A percentile compares a stretch with the other conserved stretches of the same genome.
Evolutionary conservation across 805 yeast genomes (phyloP).

Genomic region (Kodamaea fukazawae): DNA sequence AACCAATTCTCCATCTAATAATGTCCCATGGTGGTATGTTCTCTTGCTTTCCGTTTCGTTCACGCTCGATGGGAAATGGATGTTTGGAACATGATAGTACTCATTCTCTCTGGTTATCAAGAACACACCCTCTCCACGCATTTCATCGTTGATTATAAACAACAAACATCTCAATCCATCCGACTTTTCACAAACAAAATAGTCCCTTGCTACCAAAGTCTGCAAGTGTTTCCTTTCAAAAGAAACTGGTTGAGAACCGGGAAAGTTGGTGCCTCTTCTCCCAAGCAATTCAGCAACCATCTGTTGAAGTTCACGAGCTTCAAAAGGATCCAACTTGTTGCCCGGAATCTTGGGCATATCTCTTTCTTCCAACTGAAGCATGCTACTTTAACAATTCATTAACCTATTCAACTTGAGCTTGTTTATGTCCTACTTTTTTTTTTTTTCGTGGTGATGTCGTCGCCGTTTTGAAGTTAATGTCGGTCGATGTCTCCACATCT

Average conservation of each 20-base stretch:
- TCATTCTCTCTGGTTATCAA: conserved; percentile 87
- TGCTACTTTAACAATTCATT: conserved; percentile 11
- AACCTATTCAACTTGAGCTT: background rate
- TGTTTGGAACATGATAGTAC: conserved; percentile 73
- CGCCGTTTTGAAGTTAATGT: conserved; percentile 2
- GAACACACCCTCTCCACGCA: conserved; percentile 84
- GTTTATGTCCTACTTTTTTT: conserved; percentile 1
- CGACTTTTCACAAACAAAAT: conserved; percentile 91
- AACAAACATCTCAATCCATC: conserved; percentile 89
- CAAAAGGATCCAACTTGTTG: conserved; percentile 66
- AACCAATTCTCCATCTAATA: conserved; percentile 93
- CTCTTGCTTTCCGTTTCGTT: conserved; percentile 43
- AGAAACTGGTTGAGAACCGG: conserved; percentile 95
- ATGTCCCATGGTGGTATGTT: conserved; percentile 78
- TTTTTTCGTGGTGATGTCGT: conserved; percentile 2
- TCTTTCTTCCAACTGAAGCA: conserved; percentile 42
- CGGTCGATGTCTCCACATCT: background rate
- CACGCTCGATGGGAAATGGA: conserved; percentile 72
- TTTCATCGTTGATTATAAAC: conserved; percentile 62
- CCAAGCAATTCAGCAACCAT: conserved; percentile 65
- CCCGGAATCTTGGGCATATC: conserved; percentile 89
- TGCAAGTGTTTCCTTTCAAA: conserved; percentile 72
- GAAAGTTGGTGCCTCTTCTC: conserved; percentile 59
- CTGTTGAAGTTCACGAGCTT: conserved; percentile 62
- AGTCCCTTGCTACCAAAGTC: conserved; percentile 67